Evolutionary conservation across 1,284 basidiomycete genomes (phyloP).

Genomic region (Ceratobasidium sp.): DNA sequence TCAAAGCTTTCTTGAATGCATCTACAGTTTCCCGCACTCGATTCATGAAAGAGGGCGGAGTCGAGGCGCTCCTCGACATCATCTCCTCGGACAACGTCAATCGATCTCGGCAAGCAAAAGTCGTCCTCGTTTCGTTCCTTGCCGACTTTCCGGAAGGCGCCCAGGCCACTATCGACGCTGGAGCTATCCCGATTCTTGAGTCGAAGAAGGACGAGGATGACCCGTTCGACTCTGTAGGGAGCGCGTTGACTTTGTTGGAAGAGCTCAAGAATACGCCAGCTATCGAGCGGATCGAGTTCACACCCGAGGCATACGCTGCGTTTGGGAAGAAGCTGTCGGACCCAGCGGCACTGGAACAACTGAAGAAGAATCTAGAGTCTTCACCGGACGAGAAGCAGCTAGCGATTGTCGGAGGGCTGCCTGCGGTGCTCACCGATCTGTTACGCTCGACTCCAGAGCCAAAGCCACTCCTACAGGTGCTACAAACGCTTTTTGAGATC

Average conservation of each 20-base stretch:
- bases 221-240: neutral
- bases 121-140: neutral
- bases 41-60: slow-evolving; percentile 26
- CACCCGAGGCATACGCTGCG: slow-evolving; percentile 22
- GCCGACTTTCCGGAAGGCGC: slow-evolving; percentile 26
- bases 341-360: slow-evolving; percentile 4
- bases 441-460: slow-evolving; percentile 3
- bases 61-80: slow-evolving; percentile 20
- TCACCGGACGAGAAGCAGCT: slow-evolving; percentile 33
- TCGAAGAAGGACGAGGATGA: neutral
- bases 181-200: slow-evolving; percentile 18
- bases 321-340: slow-evolving; percentile 28
- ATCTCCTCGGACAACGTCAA: neutral
- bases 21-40: slow-evolving; percentile 11
- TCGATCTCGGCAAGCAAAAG: neutral
- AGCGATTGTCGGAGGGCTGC: slow-evolving; percentile 9
- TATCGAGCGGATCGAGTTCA: slow-evolving; percentile 36
- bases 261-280: neutral
- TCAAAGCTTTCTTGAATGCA: neutral
- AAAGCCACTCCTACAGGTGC: slow-evolving; percentile 1
- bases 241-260: neutral
- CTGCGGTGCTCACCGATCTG: slow-evolving; percentile 5
- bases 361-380: slow-evolving; percentile 18
- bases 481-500: slow-evolving; percentile 9
- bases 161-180: slow-evolving; percentile 8